phyloP scores from a whole-genome alignment of 352 stramenopile genomes.

The Pythium rishiriense region DNA sequence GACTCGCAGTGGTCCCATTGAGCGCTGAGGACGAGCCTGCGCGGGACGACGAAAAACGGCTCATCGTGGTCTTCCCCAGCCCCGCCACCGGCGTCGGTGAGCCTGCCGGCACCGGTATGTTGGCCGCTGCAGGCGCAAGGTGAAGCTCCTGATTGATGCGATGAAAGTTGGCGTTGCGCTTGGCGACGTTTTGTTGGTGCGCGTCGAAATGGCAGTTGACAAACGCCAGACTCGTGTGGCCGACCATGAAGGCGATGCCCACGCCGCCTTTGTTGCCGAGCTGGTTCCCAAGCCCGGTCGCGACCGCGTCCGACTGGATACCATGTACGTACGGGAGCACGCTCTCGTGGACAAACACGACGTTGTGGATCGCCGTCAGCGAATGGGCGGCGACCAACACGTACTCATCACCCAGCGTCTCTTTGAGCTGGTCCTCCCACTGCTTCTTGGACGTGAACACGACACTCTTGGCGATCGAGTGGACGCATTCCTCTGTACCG shows the following conservation, averaged over 20 bases:
- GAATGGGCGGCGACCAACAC: slow-evolving; percentile 89
- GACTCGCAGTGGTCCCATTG: neutral
- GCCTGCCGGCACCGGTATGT: neutral
- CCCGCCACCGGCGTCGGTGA: neutral
- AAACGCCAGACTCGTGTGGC: slow-evolving; percentile 87
- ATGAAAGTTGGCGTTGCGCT: slow-evolving; percentile 91
- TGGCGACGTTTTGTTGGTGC: slow-evolving; percentile 86
- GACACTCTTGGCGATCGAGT: slow-evolving; percentile 90
- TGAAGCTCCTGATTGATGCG: slow-evolving; percentile 77
- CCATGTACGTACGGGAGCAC: slow-evolving; percentile 80
- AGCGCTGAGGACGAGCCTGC: slow-evolving; percentile 3
- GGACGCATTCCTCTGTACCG: slow-evolving; percentile 94
- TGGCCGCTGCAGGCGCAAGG: slow-evolving; percentile 20
- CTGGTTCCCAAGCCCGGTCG: slow-evolving; percentile 93
- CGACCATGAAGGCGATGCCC: slow-evolving; percentile 84
- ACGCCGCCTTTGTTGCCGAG: slow-evolving; percentile 97
- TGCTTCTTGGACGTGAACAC: slow-evolving; percentile 91
- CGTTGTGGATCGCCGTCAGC: slow-evolving; percentile 93
- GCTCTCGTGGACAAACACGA: slow-evolving; percentile 91
- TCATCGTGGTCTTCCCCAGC: slow-evolving; percentile 12
- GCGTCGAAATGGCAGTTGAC: slow-evolving; percentile 94
- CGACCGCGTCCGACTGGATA: slow-evolving; percentile 89
- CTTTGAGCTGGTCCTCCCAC: slow-evolving; percentile 68
- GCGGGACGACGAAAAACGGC: slow-evolving; percentile 24
- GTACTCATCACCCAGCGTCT: slow-evolving; percentile 78